A percentile compares a stretch with the other conserved stretches of the same genome.
These are phyloP conservation scores for Knufia petricola DNA, from an alignment of 2,329 filamentous ascomycete genomes.

Conservation along the genomic window DNA sequence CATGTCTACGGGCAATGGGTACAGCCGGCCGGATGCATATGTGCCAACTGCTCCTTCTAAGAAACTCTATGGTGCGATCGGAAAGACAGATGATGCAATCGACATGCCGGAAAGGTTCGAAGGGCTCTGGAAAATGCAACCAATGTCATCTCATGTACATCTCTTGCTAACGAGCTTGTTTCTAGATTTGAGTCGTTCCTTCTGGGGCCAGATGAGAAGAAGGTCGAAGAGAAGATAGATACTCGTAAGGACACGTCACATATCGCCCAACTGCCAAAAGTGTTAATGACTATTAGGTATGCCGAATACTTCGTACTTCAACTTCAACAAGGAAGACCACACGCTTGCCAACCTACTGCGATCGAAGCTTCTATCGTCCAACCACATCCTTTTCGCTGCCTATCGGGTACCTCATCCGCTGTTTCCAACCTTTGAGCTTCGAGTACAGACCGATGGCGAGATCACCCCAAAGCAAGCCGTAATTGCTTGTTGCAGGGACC, in stretches of 20 bases:
- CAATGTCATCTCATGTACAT: not conserved
- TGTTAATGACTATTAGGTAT: conserved; percentile 50
- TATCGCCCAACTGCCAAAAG: not conserved
- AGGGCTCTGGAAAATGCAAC: not conserved
- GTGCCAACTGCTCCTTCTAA: too few species aligned
- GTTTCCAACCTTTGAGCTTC: conserved; percentile 54
- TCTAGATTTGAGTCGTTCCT: conserved; percentile 86
- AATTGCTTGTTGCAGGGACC: conserved; percentile 66
- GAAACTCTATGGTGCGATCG: too few species aligned
- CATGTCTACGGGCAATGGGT: too few species aligned
- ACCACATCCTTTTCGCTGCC: conserved; percentile 77
- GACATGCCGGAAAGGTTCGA: not conserved
- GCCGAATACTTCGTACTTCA: conserved; percentile 89
- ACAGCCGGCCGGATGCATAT: too few species aligned
- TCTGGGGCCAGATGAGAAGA: conserved; percentile 80
- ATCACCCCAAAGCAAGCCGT: conserved; percentile 85
- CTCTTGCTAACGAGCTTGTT: conserved; percentile 4
- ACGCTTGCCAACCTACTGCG: conserved; percentile 85
- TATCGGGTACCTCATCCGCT: conserved; percentile 58
- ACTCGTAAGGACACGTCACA: conserved; percentile 55
- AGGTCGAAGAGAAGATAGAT: conserved; percentile 79
- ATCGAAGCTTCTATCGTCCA: conserved; percentile 73
- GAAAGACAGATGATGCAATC: not conserved
- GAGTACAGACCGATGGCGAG: conserved; percentile 83
- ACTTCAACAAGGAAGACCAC: conserved; percentile 93